phyloP scores from a whole-genome alignment of 305 asterid species.

The Striga hermonthica region DNA sequence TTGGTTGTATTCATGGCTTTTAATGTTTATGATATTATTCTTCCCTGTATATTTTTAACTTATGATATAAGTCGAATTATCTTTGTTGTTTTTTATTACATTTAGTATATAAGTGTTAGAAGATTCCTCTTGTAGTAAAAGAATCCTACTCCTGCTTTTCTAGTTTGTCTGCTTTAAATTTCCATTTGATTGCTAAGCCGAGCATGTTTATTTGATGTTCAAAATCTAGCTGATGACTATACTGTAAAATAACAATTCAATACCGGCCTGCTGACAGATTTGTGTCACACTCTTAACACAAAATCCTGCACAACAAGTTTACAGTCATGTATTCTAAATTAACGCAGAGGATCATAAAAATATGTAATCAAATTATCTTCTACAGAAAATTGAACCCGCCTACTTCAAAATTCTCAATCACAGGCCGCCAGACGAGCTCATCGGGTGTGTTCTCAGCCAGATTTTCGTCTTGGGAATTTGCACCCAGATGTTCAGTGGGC shows the following conservation, averaged over 20 bases:
- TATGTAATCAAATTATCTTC: slow-evolving; percentile 32
- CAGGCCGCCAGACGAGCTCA: slow-evolving; percentile 95
- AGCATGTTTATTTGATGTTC: slow-evolving; percentile 9
- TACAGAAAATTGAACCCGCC: slow-evolving; percentile 52
- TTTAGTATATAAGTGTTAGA: slow-evolving; percentile 10
- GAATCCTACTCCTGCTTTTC: too few relatives aligned
- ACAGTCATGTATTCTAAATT: slow-evolving; percentile 29
- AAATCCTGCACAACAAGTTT: slow-evolving; percentile 35
- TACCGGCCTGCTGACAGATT: slow-evolving; percentile 22
- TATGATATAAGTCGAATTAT: slow-evolving; percentile 12
- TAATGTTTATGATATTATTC: slow-evolving; percentile 8
- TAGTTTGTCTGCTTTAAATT: slow-evolving; percentile 13
- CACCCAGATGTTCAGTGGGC: slow-evolving; percentile 96
- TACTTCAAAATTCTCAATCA: slow-evolving; percentile 69
- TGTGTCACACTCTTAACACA: slow-evolving; percentile 21
- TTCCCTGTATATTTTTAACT: slow-evolving; percentile 23
- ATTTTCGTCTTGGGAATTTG: slow-evolving; percentile 74
- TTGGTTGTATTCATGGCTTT: slow-evolving; percentile 19
- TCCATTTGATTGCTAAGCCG: slow-evolving; percentile 8
- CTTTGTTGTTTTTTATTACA: slow-evolving; percentile 22
- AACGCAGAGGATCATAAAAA: slow-evolving; percentile 36
- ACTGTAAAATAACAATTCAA: slow-evolving; percentile 18
- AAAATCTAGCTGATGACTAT: slow-evolving; percentile 19
- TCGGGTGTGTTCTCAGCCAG: slow-evolving; percentile 73
- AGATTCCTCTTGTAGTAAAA: too few relatives aligned